Base-by-base conservation (phyloP, 2,329 filamentous ascomycete genomes). In the Xylogone sp. region DNA sequence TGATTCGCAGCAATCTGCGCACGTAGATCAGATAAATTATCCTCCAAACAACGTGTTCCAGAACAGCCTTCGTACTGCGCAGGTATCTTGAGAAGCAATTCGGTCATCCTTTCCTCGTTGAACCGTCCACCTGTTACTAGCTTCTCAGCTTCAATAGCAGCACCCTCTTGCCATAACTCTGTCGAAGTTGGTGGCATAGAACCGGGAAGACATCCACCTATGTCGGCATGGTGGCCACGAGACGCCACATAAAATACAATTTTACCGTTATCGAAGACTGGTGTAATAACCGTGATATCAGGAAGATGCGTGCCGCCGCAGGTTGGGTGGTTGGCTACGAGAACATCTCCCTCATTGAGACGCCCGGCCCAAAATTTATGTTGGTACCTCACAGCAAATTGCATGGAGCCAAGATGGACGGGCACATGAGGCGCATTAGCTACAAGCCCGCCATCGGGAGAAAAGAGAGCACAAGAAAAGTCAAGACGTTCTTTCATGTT, bases 181-280 rank as follows among this genome's bases (percentile, higher is more conserved):
- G 80, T 80, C 0, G 83, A 88, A 54, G 86, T 80, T 1, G 88
- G 84, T 2, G 89, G 88, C 90, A 94, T 94, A 1, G 1, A 84
- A 88, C 0, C 88, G 88, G 0, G 88, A 86, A 0, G 89, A 75
- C 91, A 90, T 6, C 89, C 90, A 9, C 89, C 89, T 55, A 94
- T 92, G 59, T 93, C 88, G 4, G 88, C 87, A 59, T 93, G 88
- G 65, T 93, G 88, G 0, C 88, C 88, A 9, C 60, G 51, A 3
- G 86, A 89, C 0, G 88, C 88, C 1, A 90, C 88, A 56, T 91
- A 93, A 69, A 93, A 93, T 51, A 91, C 77, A 52, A 93, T 90
- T 3, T 83, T 83, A 22, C 67, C 67, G 16, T 68, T 18, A 56
- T 82, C 83, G 66, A 92, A 93, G 0, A 88, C 87, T 0, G 88